Conservation (phyloP, 73 alveolate genomes). For the Paramecium sexaurelia region DNA sequence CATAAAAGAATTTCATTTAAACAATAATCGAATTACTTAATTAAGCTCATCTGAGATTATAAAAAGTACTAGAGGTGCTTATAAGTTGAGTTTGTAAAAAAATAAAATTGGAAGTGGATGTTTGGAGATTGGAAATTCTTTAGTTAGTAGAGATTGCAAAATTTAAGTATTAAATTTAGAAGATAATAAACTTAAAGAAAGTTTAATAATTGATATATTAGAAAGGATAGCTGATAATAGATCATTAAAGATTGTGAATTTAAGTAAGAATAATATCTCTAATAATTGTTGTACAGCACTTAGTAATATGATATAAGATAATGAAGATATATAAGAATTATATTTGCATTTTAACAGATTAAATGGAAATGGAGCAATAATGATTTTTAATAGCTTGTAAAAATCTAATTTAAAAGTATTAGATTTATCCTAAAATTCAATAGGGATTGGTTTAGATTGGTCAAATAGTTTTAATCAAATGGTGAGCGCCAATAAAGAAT, state of each 20-base stretch:
- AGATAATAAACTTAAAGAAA: slow-evolving; percentile 45
- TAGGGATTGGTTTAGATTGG: slow-evolving; percentile 26
- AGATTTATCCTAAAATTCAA: slow-evolving; percentile 53
- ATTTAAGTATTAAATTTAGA: slow-evolving; percentile 47
- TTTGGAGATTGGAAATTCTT: neutral
- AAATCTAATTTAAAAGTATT: slow-evolving; percentile 50
- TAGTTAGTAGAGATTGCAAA: slow-evolving; percentile 33
- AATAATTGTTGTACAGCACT: neutral
- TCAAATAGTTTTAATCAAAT: neutral
- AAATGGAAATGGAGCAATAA: neutral
- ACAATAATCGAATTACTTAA: neutral
- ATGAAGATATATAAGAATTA: slow-evolving; percentile 21
- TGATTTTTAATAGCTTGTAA: slow-evolving; percentile 48
- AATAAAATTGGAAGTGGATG: slow-evolving; percentile 7
- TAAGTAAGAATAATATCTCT: neutral
- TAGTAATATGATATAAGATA: neutral
- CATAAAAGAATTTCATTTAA: slow-evolving; percentile 11
- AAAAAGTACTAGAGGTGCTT: slow-evolving; percentile 26
- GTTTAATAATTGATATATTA: slow-evolving; percentile 7
- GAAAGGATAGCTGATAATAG: slow-evolving; percentile 23
- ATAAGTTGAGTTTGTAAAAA: neutral
- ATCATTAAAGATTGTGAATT: slow-evolving; percentile 4
- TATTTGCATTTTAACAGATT: slow-evolving; percentile 21
- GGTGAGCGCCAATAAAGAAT: slow-evolving; percentile 17
- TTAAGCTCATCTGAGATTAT: neutral